Evolutionary conservation across 2,329 filamentous ascomycete species (phyloP).

Genomic region (Dactylellina leptospora): DNA sequence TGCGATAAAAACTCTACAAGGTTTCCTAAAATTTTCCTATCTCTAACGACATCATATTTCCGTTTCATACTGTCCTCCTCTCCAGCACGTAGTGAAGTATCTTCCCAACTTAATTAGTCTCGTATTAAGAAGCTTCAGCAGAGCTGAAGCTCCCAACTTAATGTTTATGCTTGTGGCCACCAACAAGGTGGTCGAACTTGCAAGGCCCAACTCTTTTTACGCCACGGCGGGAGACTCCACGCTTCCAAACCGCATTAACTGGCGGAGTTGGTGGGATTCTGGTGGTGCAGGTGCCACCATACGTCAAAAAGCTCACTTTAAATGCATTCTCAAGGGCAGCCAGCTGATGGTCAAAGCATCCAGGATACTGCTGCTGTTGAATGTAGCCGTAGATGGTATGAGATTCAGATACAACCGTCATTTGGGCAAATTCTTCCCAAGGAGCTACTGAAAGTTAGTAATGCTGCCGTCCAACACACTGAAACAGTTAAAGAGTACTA

Average conservation of each 20-base stretch:
- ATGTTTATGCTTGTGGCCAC: slow-evolving; percentile 7
- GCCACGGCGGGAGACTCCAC: slow-evolving; percentile 19
- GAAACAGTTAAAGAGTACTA: background rate
- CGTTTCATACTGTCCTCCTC: no score
- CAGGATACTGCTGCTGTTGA: slow-evolving; percentile 22
- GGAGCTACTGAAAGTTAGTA: background rate
- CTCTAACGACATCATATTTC: no score
- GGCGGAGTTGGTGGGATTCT: slow-evolving; percentile 21
- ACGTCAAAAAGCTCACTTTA: slow-evolving; percentile 30
- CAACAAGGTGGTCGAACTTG: slow-evolving; percentile 25
- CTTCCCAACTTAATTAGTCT: no score
- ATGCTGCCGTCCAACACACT: background rate
- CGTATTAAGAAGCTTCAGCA: no score
- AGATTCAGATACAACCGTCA: slow-evolving; percentile 38
- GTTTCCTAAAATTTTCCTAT: no score
- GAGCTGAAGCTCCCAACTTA: no score
- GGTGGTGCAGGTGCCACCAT: slow-evolving; percentile 25
- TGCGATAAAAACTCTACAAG: no score
- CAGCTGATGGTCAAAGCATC: slow-evolving; percentile 29
- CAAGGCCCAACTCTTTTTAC: slow-evolving; percentile 35
- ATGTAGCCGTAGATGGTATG: slow-evolving; percentile 22
- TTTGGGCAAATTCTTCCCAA: slow-evolving; percentile 47
- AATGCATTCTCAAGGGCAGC: slow-evolving; percentile 33
- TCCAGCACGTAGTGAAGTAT: no score
- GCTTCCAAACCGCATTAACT: slow-evolving; percentile 32